A percentile compares a stretch with the other conserved stretches of the same genome.
Conservation (phyloP, 2,329 filamentous ascomycete genomes). For the Hypoxylon sp. region DNA sequence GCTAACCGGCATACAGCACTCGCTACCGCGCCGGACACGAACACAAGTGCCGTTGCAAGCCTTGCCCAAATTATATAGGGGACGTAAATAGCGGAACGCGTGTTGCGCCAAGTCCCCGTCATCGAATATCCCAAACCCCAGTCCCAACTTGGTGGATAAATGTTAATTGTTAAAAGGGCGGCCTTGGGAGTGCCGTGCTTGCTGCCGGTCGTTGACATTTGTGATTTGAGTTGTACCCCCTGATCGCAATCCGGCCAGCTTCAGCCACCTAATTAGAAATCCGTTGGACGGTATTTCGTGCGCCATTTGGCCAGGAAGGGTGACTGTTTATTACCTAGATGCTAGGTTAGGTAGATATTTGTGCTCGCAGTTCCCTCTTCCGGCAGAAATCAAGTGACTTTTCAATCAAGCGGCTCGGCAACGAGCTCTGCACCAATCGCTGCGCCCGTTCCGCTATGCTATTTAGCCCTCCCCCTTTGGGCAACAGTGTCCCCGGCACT, state of each 20-base stretch:
- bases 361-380: slow-evolving; percentile 20
- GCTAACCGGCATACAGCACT: slow-evolving; percentile 36
- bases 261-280: slow-evolving; percentile 7
- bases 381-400: slow-evolving; percentile 48
- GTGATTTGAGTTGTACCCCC: slow-evolving; percentile 11
- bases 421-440: slow-evolving; percentile 35
- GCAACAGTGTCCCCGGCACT: slow-evolving; percentile 38
- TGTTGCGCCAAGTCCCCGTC: slow-evolving; percentile 27
- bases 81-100: slow-evolving; percentile 24
- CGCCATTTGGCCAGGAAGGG: slow-evolving; percentile 11
- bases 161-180: slow-evolving; percentile 10
- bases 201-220: slow-evolving; percentile 20
- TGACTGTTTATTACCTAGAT: slow-evolving; percentile 10
- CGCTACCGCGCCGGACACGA: slow-evolving; percentile 16
- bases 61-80: slow-evolving; percentile 35
- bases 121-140: slow-evolving; percentile 28
- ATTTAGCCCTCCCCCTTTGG: slow-evolving; percentile 44
- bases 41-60: slow-evolving; percentile 35
- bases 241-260: slow-evolving; percentile 8
- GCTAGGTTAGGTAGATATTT: slow-evolving; percentile 5
- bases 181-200: slow-evolving; percentile 19
- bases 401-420: slow-evolving; percentile 44
- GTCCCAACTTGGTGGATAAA: slow-evolving; percentile 42
- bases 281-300: slow-evolving; percentile 3
- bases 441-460: slow-evolving; percentile 4